A percentile compares a stretch with the other conserved stretches of the same genome.
Conservation (phyloP, 225 moss, liverwort and hornwort genomes). For the Bryoerythrophyllum caledonicum region DNA sequence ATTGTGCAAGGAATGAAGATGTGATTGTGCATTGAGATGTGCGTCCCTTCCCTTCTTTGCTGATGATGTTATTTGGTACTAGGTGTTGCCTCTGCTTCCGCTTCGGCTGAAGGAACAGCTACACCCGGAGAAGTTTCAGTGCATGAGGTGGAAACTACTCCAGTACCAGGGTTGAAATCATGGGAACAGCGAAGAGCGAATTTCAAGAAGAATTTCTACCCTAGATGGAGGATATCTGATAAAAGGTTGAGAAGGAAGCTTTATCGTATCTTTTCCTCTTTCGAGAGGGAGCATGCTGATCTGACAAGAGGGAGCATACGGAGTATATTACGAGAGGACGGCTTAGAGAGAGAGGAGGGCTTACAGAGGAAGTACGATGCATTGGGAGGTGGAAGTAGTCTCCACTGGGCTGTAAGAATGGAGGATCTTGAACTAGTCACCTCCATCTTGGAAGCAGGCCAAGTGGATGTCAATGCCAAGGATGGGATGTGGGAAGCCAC, state of each 20-base stretch:
- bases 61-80: not conserved
- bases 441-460: not conserved
- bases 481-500: fast-evolving
- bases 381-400: not conserved
- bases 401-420: not conserved
- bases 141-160: not conserved
- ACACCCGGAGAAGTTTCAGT: too few relatives aligned
- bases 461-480: not conserved
- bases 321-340: not conserved
- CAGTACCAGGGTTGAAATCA: not conserved
- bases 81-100: not conserved
- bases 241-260: too few relatives aligned
- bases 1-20: too few relatives aligned
- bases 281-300: not conserved
- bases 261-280: too few relatives aligned
- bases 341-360: too few relatives aligned
- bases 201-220: not conserved
- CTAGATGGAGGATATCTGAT: not conserved
- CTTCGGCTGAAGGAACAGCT: not conserved
- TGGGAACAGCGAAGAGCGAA: not conserved
- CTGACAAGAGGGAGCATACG: not conserved
- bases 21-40: too few relatives aligned
- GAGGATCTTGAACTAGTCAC: not conserved
- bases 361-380: fast-evolving
- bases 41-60: too few relatives aligned